Evolutionary conservation across 2,329 filamentous ascomycete genomes (phyloP).

Genomic region (Botrytis porri): DNA sequence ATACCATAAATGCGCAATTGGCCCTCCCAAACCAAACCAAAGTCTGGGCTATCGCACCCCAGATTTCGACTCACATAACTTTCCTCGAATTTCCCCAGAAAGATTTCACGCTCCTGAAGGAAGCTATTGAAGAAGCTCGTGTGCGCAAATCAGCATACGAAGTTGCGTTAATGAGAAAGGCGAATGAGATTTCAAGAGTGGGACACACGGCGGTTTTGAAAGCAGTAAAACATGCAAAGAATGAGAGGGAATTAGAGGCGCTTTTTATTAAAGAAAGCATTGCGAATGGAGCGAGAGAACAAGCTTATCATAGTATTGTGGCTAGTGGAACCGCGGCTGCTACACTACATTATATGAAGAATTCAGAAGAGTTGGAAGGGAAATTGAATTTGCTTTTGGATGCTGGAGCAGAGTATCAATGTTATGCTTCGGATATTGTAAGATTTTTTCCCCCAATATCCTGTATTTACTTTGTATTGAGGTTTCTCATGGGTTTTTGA

Average conservation of each 20-base stretch:
- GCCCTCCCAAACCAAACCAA: conserved; percentile 42
- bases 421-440: conserved; percentile 68
- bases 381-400: conserved; percentile 83
- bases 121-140: conserved; percentile 65
- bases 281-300: conserved; percentile 70
- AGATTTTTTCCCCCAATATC: conserved; percentile 36
- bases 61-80: conserved; percentile 68
- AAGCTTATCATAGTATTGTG: conserved; percentile 85
- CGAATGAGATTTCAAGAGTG: conserved; percentile 65
- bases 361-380: conserved; percentile 64
- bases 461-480: not conserved
- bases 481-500: not conserved
- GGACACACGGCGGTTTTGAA: conserved; percentile 64
- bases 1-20: conserved; percentile 68
- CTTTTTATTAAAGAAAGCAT: conserved; percentile 76
- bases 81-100: conserved; percentile 68
- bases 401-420: conserved; percentile 73
- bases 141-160: conserved; percentile 75
- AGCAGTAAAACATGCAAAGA: conserved; percentile 60
- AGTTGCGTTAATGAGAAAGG: conserved; percentile 68
- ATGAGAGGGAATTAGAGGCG: conserved; percentile 81
- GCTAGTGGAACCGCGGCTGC: conserved; percentile 77
- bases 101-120: conserved; percentile 53
- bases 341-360: conserved; percentile 84
- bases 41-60: conserved; percentile 74